Evolutionary conservation across 352 stramenopile genomes (phyloP).

Genomic region (Globisporangium spiculum): DNA sequence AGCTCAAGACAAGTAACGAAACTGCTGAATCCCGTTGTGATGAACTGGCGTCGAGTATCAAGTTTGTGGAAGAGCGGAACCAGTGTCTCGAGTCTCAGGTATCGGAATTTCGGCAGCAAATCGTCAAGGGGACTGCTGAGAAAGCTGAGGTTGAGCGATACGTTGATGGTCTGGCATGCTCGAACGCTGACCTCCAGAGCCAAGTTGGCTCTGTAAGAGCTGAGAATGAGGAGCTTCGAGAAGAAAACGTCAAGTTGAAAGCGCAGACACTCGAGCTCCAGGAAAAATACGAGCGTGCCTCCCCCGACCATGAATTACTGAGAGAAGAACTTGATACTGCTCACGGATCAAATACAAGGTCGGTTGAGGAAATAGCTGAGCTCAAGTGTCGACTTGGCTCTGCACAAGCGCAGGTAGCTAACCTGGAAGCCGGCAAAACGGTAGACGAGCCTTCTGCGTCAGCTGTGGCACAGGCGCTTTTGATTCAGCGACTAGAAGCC

Average conservation of each 20-base stretch:
- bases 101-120: background rate
- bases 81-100: background rate
- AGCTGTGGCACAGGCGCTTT: background rate
- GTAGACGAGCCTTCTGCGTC: background rate
- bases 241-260: background rate
- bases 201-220: background rate
- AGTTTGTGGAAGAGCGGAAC: background rate
- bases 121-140: background rate
- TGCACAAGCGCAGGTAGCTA: background rate
- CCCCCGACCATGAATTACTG: background rate
- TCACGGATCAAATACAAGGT: background rate
- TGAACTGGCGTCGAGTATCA: background rate
- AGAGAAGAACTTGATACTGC: background rate
- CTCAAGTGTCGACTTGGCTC: background rate
- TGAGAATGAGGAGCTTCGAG: background rate
- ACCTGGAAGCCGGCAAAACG: background rate
- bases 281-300: background rate
- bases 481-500: background rate
- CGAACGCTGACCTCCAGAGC: background rate
- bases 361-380: background rate
- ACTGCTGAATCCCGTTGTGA: no score
- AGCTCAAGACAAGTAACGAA: no score
- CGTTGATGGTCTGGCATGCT: background rate
- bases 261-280: background rate
- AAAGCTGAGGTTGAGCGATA: background rate